Base-by-base conservation (phyloP, 495 filamentous ascomycete species). In the Xylaria telfairii region DNA sequence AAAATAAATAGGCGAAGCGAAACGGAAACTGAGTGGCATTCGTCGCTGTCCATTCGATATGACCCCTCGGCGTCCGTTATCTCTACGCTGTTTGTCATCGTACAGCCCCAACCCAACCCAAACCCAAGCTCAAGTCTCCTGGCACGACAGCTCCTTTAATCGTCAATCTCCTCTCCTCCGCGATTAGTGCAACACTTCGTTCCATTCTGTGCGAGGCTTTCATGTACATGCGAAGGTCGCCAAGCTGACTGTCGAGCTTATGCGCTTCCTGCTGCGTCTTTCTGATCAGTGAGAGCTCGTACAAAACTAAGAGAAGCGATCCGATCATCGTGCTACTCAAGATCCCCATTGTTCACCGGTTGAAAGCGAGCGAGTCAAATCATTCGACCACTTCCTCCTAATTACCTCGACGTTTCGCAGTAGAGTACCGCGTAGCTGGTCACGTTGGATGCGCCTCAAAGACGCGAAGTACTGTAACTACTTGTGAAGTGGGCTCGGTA, bases 321-420 rank as follows among this genome's bases (percentile, higher is more conserved):
- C 68, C 26, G 68, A 49, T 65, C 54, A n/a, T 49, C 68, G 68
- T 70, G 42, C 68, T 34, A 70, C 68, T 65, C 51, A 47, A 65
- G 26, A 54, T 44, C 61, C 68, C 61, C 51, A 39, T 30, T 57
- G 41, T 59, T 65, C 60, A 70, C 68, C 68, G 68, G 68, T 70
- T 64, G 49, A 63, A 70, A 24, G 28, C 37, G 68, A 64, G 17
- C 59, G 68, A 70, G 68, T 70, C 68, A 61, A 64, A 70, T 70
- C 46, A 34, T 34, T 42, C 51, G 7, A 39, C 49, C 34, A 32
- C 47, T 56, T 59, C 51, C 61, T 44, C 42, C 51, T 44, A 26
- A 49, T 59, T 49, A 49, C 24, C 34, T 67, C 1, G 51, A 28
- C 65, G 21, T 13, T 24, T 26, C 12, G 64, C 51, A 34, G 17